These are phyloP conservation scores for Schizophyllum amplum DNA, from an alignment of 1,284 basidiomycete species.

Conservation along the genomic window DNA sequence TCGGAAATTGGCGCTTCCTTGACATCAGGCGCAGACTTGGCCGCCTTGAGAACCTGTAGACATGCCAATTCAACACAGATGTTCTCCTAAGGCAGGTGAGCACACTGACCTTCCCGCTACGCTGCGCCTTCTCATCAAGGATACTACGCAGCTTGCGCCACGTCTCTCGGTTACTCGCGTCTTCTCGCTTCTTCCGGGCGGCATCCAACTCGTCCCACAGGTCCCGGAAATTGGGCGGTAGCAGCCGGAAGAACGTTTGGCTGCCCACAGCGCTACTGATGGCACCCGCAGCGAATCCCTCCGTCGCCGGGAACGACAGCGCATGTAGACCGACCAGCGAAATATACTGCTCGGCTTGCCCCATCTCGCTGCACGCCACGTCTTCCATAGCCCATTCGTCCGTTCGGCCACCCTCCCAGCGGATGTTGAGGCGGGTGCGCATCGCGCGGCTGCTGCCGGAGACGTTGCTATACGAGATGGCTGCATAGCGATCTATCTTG, in stretches of 20 bases:
- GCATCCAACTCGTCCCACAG: slow-evolving; percentile 90
- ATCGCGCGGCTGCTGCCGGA: slow-evolving; percentile 66
- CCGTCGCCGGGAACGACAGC: slow-evolving; percentile 53
- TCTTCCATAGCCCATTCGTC: slow-evolving; percentile 82
- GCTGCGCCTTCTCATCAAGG: slow-evolving; percentile 46
- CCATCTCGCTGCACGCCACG: slow-evolving; percentile 70
- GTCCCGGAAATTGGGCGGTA: slow-evolving; percentile 82
- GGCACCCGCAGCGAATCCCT: slow-evolving; percentile 51
- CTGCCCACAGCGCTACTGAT: slow-evolving; percentile 26
- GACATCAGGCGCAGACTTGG: slow-evolving; percentile 19
- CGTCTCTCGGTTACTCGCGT: slow-evolving; percentile 55
- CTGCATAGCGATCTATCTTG: slow-evolving; percentile 69
- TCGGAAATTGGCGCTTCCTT: slow-evolving; percentile 11
- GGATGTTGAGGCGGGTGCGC: slow-evolving; percentile 61
- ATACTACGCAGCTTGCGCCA: slow-evolving; percentile 69
- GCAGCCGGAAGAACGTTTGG: slow-evolving; percentile 57
- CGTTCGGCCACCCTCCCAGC: slow-evolving; percentile 59
- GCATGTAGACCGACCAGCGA: slow-evolving; percentile 81
- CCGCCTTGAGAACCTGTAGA: slow-evolving; percentile 21
- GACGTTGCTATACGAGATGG: slow-evolving; percentile 57
- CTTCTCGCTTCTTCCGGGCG: slow-evolving; percentile 53
- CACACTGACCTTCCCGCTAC: slow-evolving; percentile 32
- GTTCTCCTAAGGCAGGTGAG: too few species aligned
- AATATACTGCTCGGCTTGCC: slow-evolving; percentile 88
- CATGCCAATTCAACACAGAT: slow-evolving; percentile 1